These are phyloP conservation scores for Trichoderma sp. DNA, from an alignment of 2,329 filamentous ascomycete genomes.

Conservation along the genomic window DNA sequence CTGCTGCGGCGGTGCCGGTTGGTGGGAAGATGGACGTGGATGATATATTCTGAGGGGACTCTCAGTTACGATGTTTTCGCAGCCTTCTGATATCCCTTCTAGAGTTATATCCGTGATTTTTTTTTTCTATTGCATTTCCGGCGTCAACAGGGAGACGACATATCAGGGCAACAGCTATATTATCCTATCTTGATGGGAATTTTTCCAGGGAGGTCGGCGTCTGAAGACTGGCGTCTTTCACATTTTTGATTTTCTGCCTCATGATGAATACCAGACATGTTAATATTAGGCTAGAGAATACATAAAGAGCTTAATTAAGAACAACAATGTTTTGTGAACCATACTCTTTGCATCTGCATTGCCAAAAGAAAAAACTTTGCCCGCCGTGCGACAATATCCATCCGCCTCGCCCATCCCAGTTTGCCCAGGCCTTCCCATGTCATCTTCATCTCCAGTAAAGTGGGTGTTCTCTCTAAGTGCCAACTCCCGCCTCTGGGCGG, in stretches of 20 bases:
- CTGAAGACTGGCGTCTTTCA: neutral
- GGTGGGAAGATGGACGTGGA: constrained; percentile 54
- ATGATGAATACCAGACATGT: constrained; percentile 25
- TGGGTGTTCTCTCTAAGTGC: neutral
- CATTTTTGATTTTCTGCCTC: neutral
- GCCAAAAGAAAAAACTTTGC: neutral
- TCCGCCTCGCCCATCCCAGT: neutral
- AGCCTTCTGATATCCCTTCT: neutral
- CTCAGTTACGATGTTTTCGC: neutral
- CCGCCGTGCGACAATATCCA: neutral
- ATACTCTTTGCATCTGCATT: constrained; percentile 16
- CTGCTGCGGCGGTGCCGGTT: constrained; percentile 40
- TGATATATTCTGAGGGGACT: constrained; percentile 45
- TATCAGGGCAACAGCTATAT: neutral
- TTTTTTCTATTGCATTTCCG: neutral
- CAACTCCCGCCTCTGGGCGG: neutral
- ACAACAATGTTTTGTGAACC: neutral
- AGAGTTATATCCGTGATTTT: neutral
- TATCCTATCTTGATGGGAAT: neutral
- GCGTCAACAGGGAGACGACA: neutral
- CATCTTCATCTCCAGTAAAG: neutral
- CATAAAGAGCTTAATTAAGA: neutral
- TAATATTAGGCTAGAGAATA: constrained; percentile 22
- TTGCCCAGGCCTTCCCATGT: neutral
- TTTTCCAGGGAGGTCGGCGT: neutral